A percentile compares a stretch with the other conserved stretches of the same genome.
These are phyloP conservation scores for Orbilia brochopaga DNA, from an alignment of 2,329 filamentous ascomycete genomes.

Conservation along the genomic window DNA sequence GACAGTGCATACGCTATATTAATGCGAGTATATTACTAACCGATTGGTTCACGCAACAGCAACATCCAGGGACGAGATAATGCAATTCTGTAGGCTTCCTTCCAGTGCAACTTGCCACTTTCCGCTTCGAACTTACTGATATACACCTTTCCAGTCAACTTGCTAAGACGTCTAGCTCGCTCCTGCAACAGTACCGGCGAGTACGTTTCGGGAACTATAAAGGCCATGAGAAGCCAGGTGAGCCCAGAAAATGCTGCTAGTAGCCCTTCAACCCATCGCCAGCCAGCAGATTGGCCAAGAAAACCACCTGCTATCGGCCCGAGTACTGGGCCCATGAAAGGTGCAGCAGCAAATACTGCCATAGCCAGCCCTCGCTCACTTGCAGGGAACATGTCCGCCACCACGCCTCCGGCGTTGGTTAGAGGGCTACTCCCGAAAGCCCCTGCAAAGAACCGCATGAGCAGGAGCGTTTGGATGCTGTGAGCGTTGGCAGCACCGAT, in stretches of 20 bases:
- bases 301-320: constrained; percentile 74
- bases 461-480: constrained; percentile 67
- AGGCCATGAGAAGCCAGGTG: constrained; percentile 64
- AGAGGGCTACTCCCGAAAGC: constrained; percentile 68
- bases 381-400: constrained; percentile 68
- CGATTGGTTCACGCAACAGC: constrained; percentile 72
- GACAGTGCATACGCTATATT: not conserved
- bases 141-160: constrained; percentile 65
- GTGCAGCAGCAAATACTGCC: constrained; percentile 70
- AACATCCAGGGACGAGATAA: constrained; percentile 72
- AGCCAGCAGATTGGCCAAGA: constrained; percentile 68
- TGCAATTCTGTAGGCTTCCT: constrained; percentile 64
- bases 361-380: constrained; percentile 66
- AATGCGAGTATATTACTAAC: constrained; percentile 6
- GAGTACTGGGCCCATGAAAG: constrained; percentile 70
- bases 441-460: constrained; percentile 72
- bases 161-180: constrained; percentile 63
- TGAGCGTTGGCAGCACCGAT: constrained; percentile 66
- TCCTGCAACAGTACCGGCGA: constrained; percentile 65
- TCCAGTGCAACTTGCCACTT: constrained; percentile 60
- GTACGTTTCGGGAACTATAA: constrained; percentile 68
- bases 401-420: constrained; percentile 68
- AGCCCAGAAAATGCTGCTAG: constrained; percentile 69
- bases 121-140: constrained; percentile 63
- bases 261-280: constrained; percentile 72